phyloP scores from a whole-genome alignment of 2,329 filamentous ascomycete genomes.

The Xylariales sp. region DNA sequence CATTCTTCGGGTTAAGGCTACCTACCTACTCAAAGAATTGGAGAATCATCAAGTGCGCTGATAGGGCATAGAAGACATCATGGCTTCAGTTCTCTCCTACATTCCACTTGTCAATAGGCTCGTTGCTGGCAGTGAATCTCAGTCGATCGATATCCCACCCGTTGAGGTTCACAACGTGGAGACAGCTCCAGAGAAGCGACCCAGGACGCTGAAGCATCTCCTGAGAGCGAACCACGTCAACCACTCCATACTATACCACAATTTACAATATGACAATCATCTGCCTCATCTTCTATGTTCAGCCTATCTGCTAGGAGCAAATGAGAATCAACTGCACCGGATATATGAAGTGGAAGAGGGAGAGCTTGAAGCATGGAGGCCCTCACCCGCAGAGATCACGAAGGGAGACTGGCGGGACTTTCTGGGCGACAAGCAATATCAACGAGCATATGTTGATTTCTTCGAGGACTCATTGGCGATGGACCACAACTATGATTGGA shows the following conservation, averaged over 20 bases:
- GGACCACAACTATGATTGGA: conserved; percentile 77
- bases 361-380: conserved; percentile 71
- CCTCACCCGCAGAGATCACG: conserved; percentile 80
- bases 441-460: conserved; percentile 89
- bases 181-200: conserved; percentile 70
- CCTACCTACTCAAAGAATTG: too few species aligned
- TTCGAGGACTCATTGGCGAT: conserved; percentile 86
- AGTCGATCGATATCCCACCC: conserved; percentile 54
- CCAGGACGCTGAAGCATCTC: conserved; percentile 82
- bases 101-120: conserved; percentile 36
- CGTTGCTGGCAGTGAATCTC: conserved; percentile 24
- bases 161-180: conserved; percentile 77
- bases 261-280: conserved; percentile 76
- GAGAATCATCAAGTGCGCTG: not conserved
- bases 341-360: conserved; percentile 76
- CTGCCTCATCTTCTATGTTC: conserved; percentile 76
- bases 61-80: conserved; percentile 13
- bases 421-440: conserved; percentile 73
- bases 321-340: conserved; percentile 65
- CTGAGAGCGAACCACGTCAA: conserved; percentile 90
- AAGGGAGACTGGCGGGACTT: conserved; percentile 83
- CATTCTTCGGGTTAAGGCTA: too few species aligned
- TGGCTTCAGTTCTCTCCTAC: conserved; percentile 38
- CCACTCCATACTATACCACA: conserved; percentile 75
- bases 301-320: conserved; percentile 79